phyloP scores from a whole-genome alignment of 805 yeast species.

The Lachancea waltii region DNA sequence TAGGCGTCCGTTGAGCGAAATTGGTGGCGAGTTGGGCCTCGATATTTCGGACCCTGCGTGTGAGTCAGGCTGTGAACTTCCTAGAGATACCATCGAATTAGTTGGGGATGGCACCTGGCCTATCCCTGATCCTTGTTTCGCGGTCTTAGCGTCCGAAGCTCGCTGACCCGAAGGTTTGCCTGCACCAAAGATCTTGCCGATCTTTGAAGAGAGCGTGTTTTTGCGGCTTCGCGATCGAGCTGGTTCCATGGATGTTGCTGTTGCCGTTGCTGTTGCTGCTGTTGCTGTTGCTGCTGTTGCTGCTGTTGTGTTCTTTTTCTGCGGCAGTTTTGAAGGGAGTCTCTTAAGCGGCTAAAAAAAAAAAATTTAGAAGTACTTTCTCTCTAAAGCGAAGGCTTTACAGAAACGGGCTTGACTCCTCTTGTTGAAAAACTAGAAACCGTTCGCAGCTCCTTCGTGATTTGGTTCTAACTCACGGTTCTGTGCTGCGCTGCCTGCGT shows the following conservation, averaged over 20 bases:
- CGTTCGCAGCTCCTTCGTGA: no score
- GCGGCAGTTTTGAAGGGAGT: no score
- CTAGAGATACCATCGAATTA: conserved; percentile 7
- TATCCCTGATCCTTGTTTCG: no score
- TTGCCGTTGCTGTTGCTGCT: conserved; percentile 34
- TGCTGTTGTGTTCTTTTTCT: no score
- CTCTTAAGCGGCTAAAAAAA: no score
- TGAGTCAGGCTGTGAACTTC: conserved; percentile 2
- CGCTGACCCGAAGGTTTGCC: conserved; percentile 2
- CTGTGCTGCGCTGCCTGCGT: no score
- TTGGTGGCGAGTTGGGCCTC: conserved; percentile 9
- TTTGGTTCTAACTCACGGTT: no score
- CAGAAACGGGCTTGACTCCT: no score
- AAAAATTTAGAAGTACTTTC: no score
- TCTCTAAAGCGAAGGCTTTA: no score
- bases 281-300: conserved; percentile 1
- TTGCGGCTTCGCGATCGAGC: conserved; percentile 6
- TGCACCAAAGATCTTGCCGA: conserved; percentile 12
- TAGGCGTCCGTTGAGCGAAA: conserved; percentile 8
- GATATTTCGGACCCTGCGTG: conserved; percentile 3
- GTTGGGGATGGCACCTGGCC: conserved; percentile 9
- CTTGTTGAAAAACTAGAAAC: no score
- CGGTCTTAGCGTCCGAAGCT: background rate
- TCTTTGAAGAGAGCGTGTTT: conserved; percentile 9
- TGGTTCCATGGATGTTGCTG: conserved; percentile 1